phyloP scores from a whole-genome alignment of 805 yeast species.

The Ogataea minuta region DNA sequence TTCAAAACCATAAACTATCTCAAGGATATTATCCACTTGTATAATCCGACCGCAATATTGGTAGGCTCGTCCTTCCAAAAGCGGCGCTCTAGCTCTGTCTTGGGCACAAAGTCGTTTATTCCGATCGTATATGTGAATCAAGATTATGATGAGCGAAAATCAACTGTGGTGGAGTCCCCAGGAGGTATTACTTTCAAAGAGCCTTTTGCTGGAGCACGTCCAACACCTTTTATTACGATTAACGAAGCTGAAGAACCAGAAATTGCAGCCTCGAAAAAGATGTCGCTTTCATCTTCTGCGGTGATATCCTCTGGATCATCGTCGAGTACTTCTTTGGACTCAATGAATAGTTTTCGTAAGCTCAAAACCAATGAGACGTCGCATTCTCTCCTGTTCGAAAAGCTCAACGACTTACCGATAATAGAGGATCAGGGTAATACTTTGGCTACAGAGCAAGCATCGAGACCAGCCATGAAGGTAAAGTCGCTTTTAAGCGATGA shows the following conservation, averaged over 20 bases:
- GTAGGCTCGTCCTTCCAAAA: slow-evolving; percentile 35
- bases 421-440: slow-evolving; percentile 24
- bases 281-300: slow-evolving; percentile 8
- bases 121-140: slow-evolving; percentile 29
- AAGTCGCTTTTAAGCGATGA: slow-evolving; percentile 25
- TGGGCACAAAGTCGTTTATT: slow-evolving; percentile 25
- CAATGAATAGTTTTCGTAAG: slow-evolving; percentile 16
- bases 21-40: slow-evolving; percentile 52
- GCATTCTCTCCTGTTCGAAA: slow-evolving; percentile 22
- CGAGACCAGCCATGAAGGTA: slow-evolving; percentile 19
- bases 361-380: slow-evolving; percentile 25
- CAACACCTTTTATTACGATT: slow-evolving; percentile 18
- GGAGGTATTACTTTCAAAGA: slow-evolving; percentile 24
- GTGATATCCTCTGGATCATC: slow-evolving; percentile 16
- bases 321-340: slow-evolving; percentile 17
- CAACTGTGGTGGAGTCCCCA: slow-evolving; percentile 13
- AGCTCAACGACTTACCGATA: slow-evolving; percentile 26
- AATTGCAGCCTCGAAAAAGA: slow-evolving; percentile 9
- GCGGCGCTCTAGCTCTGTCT: slow-evolving; percentile 29
- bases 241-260: slow-evolving; percentile 9
- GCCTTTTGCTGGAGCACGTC: slow-evolving; percentile 18
- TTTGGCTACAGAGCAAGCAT: slow-evolving; percentile 13
- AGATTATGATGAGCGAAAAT: slow-evolving; percentile 13
- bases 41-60: slow-evolving; percentile 56
- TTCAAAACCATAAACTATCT: slow-evolving; percentile 48